phyloP scores from a whole-genome alignment of 139 green algal species.

The Zygnema cylindricum region DNA sequence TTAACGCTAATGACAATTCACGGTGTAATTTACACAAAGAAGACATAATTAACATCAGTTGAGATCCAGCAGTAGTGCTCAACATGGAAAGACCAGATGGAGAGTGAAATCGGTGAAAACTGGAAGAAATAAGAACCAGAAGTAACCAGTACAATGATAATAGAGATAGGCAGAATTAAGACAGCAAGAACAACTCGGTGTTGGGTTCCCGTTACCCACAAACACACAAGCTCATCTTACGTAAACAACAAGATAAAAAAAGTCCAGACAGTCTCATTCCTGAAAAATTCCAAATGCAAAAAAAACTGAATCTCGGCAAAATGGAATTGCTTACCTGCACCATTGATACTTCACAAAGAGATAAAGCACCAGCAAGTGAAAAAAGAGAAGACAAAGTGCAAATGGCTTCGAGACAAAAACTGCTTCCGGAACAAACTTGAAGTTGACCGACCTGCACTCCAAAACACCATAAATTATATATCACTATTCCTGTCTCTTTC shows the following conservation, averaged over 20 bases:
- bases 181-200: not conserved
- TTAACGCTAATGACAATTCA: no score
- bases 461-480: no score
- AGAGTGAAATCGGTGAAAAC: no score
- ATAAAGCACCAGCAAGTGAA: constrained; percentile 72
- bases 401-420: constrained; percentile 73
- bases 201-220: not conserved
- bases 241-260: not conserved
- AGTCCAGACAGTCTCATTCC: no score
- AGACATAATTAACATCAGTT: no score
- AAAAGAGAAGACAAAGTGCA: constrained; percentile 67
- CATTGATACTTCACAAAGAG: constrained; percentile 70
- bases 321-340: constrained; percentile 59
- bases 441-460: constrained; percentile 77
- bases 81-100: no score
- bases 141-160: not conserved
- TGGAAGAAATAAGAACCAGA: no score
- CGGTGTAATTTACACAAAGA: no score
- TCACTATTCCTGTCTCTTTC: no score
- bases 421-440: constrained; percentile 79
- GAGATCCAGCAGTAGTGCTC: no score
- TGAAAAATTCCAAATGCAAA: not conserved
- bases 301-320: no score
- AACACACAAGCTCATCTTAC: not conserved
- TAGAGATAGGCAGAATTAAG: not conserved